Evolutionary conservation across 768 basidiomycete genomes (phyloP), one percentile per base, ranked within the genome.

Genomic region (Clitopilus hobsonii): DNA sequence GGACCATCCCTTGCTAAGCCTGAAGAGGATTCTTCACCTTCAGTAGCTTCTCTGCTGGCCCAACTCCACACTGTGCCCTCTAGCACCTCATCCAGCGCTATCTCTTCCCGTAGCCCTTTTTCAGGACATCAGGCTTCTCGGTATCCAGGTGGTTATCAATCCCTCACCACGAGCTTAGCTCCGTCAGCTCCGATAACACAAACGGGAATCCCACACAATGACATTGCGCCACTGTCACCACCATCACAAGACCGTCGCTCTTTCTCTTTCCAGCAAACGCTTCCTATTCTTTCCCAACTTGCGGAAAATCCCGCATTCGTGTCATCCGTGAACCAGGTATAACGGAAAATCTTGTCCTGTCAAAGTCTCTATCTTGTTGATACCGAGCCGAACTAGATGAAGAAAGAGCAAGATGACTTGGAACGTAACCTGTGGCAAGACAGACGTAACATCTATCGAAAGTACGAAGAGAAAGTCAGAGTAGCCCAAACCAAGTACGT

Each of bases 401-500:
- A 83, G 67, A 68, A 79, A 52, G 86, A 89, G 49, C 91, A 94
- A 70, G 74, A 83, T 54, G 73, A 75, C 22, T 72, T 92, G 28
- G 91, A 94, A 67, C 77, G 71, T 57, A 77, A 76, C 55, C 67
- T 92, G 29, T 91, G 82, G 83, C 75, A 81, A 55, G 89, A 89
- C 60, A 77, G 91, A 53, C 71, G 73, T 27, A 73, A 73, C 5
- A 82, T 94, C 55, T 77, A 81, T 53, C 71, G 69, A 56, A 84
- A 83, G 61, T 85, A 90, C 57, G 82, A 88, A 58, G 83, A 86
- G 41, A 91, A 84, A 69, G 79, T 90, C 58, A 83, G 84, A 59
- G 73, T 85, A 23, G 83, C 87, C 16, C 75, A 73, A 57, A 85
- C 79, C 23, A 89, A 85, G 88, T 88, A 61, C 51, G 82, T 56